Percentiles rank a stretch among this genome's conserved stretches.
These are phyloP conservation scores for Fusarium subtropicale DNA, from an alignment of 2,329 filamentous ascomycete genomes.

Conservation along the genomic window DNA sequence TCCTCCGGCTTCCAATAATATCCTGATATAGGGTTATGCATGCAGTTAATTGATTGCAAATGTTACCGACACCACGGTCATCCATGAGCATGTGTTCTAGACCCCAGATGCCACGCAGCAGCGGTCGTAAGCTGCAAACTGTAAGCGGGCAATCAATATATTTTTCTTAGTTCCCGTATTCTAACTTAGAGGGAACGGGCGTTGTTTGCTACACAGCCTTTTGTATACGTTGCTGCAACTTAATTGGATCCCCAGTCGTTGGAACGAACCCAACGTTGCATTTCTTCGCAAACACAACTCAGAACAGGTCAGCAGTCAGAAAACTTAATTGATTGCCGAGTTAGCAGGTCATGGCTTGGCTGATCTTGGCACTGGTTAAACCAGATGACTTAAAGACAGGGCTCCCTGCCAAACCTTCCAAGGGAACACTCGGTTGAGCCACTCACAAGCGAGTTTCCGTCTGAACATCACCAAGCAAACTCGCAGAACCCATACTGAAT, in stretches of 20 bases:
- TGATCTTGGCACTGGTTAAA: slow-evolving; percentile 8
- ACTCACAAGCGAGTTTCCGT: slow-evolving; percentile 29
- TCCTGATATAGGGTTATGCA: not conserved
- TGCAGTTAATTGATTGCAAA: slow-evolving; percentile 15
- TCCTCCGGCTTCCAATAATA: slow-evolving; percentile 13
- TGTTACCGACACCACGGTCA: slow-evolving; percentile 20
- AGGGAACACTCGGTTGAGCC: slow-evolving; percentile 8
- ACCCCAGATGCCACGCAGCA: not conserved
- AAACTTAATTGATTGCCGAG: slow-evolving; percentile 17
- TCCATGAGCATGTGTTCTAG: slow-evolving; percentile 12
- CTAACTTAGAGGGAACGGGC: not conserved
- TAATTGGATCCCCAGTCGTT: slow-evolving; percentile 12
- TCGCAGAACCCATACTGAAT: slow-evolving; percentile 1
- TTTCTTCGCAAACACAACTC: slow-evolving; percentile 15
- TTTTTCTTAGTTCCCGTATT: slow-evolving; percentile 18
- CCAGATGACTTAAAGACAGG: slow-evolving; percentile 19
- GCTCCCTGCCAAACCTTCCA: slow-evolving; percentile 21
- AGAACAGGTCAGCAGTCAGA: slow-evolving; percentile 6
- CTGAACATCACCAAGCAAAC: slow-evolving; percentile 19
- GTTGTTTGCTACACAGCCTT: not conserved
- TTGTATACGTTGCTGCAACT: slow-evolving; percentile 4
- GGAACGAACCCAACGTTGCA: slow-evolving; percentile 21
- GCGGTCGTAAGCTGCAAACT: not conserved
- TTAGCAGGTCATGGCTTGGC: slow-evolving; percentile 18
- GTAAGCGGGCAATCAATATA: slow-evolving; percentile 10